Conservation (phyloP, 129 eudicot genomes). For the Flaveria linearis region DNA sequence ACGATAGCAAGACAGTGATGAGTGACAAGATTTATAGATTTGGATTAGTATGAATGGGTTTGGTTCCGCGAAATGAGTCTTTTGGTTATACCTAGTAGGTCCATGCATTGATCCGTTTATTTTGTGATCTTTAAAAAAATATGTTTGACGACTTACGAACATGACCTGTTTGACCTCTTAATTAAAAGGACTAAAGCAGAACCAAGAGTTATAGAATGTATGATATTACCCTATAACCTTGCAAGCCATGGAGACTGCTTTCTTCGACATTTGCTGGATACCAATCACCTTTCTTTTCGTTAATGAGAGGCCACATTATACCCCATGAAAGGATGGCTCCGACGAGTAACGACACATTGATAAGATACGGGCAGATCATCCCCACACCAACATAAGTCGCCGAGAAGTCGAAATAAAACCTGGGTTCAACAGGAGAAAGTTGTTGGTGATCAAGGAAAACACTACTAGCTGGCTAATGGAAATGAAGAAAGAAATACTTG, state of each 20-base stretch:
- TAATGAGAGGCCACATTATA: conserved; percentile 94
- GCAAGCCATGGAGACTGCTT: conserved; percentile 78
- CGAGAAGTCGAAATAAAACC: conserved; percentile 43
- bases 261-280: conserved; percentile 49
- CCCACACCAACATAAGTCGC: conserved; percentile 52
- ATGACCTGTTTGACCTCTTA: not conserved
- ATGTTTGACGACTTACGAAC: not conserved
- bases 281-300: conserved; percentile 71
- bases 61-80: too few species aligned
- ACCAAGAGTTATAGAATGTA: not conserved
- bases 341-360: conserved; percentile 40
- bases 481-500: conserved; percentile 35
- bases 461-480: not conserved
- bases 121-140: not conserved
- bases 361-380: conserved; percentile 47
- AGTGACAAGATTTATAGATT: too few species aligned
- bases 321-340: conserved; percentile 98
- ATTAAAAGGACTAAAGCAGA: not conserved
- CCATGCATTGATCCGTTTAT: not conserved
- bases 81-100: not conserved
- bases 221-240: conserved; percentile 82
- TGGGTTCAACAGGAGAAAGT: conserved; percentile 19
- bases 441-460: conserved; percentile 1
- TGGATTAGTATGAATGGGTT: too few species aligned
- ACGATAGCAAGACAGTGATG: too few species aligned